These are phyloP conservation scores for Blastomyces emzantsi DNA, from an alignment of 2,329 filamentous ascomycete genomes.

Conservation along the genomic window DNA sequence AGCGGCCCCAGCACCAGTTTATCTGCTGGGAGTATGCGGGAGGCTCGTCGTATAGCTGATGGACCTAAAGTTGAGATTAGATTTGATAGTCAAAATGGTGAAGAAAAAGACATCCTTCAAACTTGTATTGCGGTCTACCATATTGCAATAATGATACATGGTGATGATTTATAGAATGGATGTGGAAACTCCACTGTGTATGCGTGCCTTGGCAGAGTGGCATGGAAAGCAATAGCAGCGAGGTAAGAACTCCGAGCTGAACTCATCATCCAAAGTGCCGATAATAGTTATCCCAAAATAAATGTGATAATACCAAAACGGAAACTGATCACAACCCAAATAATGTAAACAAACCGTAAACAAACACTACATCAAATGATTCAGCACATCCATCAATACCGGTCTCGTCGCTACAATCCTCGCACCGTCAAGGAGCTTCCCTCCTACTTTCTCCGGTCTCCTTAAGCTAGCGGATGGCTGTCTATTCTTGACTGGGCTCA, in stretches of 20 bases:
- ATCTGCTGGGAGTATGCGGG: slow-evolving; percentile 36
- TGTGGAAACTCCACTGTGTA: not conserved
- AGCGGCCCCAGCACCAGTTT: slow-evolving; percentile 14
- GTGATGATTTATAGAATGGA: not conserved
- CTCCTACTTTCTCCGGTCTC: slow-evolving; percentile 52
- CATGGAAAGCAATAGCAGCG: not conserved
- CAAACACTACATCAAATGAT: slow-evolving; percentile 44
- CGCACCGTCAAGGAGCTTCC: slow-evolving; percentile 41
- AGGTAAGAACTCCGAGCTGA: not conserved
- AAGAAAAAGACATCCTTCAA: not conserved
- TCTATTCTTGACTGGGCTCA: slow-evolving; percentile 27
- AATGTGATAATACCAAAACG: slow-evolving; percentile 9
- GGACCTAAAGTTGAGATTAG: not conserved
- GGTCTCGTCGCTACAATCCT: slow-evolving; percentile 57
- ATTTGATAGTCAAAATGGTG: too few species aligned
- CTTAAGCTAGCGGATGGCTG: slow-evolving; percentile 27
- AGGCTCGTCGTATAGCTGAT: slow-evolving; percentile 16
- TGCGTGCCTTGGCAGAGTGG: not conserved
- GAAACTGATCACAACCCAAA: not conserved
- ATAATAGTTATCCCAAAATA: slow-evolving; percentile 4
- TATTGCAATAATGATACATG: not conserved
- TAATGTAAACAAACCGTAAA: slow-evolving; percentile 16
- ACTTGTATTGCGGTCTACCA: not conserved
- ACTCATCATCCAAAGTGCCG: not conserved
- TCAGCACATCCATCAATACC: slow-evolving; percentile 67